Percentiles rank a stretch among this genome's conserved stretches.
These are phyloP conservation scores for Kalmanozyma brasiliensis DNA, from an alignment of 1,284 basidiomycete genomes.

Conservation along the genomic window DNA sequence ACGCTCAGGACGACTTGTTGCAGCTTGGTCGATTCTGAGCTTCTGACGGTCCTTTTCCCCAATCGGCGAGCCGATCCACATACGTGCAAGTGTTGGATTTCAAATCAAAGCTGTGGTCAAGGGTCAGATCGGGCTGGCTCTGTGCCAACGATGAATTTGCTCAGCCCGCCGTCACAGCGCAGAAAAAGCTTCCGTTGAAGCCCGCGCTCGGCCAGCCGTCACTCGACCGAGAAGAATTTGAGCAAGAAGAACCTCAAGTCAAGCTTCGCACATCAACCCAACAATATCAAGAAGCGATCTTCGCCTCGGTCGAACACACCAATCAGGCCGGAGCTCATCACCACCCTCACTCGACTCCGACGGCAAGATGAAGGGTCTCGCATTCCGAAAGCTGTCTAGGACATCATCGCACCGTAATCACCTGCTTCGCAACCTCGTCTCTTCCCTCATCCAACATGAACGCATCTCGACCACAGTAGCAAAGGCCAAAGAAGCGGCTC, in stretches of 20 bases:
- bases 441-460: conserved; percentile 93
- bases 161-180: neutral
- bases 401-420: conserved; percentile 53
- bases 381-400: conserved; percentile 64
- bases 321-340: neutral
- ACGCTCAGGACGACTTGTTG: no score
- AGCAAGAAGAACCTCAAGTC: conserved; percentile 15
- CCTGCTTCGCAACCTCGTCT: conserved; percentile 79
- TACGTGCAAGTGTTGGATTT: no score
- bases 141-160: no score
- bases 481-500: conserved; percentile 91
- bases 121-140: conserved; percentile 15
- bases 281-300: neutral
- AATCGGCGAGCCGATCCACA: no score
- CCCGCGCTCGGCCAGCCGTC: conserved; percentile 1
- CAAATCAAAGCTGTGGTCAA: no score
- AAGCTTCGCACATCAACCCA: neutral
- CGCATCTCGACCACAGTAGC: conserved; percentile 95
- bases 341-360: neutral
- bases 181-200: conserved; percentile 14
- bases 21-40: no score
- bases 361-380: conserved; percentile 63
- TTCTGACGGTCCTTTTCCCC: no score
- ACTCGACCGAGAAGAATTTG: conserved; percentile 43
- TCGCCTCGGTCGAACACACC: neutral